A percentile compares a stretch with the other conserved stretches of the same genome.
These are phyloP conservation scores for Dorcoceras hygrometricum DNA, from an alignment of 257 asterid species.

Conservation along the genomic window DNA sequence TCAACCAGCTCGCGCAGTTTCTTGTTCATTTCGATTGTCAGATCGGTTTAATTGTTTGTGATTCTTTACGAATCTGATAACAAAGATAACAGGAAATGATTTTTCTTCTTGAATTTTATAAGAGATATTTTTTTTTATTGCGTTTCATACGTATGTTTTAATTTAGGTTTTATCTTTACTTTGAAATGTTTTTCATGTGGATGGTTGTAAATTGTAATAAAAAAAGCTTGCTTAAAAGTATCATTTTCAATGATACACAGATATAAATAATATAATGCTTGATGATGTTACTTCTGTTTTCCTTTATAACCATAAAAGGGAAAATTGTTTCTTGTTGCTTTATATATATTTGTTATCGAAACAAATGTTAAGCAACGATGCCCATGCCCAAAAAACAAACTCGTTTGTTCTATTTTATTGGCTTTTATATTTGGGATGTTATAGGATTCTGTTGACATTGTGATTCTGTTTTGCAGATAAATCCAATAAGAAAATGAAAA, in stretches of 20 bases:
- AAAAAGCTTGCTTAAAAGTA: too few relatives aligned
- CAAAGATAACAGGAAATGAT: too few relatives aligned
- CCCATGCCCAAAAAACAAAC: not conserved
- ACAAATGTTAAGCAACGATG: slow-evolving; percentile 2
- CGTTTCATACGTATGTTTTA: not conserved
- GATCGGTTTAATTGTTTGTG: too few relatives aligned
- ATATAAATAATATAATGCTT: not conserved
- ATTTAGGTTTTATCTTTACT: not conserved
- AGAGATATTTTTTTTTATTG: not conserved
- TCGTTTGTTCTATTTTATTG: slow-evolving; percentile 1
- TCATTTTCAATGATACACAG: not conserved
- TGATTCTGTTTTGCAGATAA: slow-evolving; percentile 54
- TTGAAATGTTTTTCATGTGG: not conserved
- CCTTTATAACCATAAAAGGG: not conserved
- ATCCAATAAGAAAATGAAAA: slow-evolving; percentile 50
- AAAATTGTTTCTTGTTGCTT: not conserved
- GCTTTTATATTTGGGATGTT: slow-evolving; percentile 13
- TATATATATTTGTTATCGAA: not conserved
- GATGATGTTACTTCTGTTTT: not conserved
- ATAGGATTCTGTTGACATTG: slow-evolving; percentile 21
- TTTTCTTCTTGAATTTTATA: not conserved
- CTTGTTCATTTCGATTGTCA: too few relatives aligned
- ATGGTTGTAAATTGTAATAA: too few relatives aligned
- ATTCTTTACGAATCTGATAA: too few relatives aligned
- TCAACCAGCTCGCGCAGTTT: too few relatives aligned